These are phyloP conservation scores for Penicillium sp. DNA, from an alignment of 2,329 filamentous ascomycete genomes.

Conservation along the genomic window DNA sequence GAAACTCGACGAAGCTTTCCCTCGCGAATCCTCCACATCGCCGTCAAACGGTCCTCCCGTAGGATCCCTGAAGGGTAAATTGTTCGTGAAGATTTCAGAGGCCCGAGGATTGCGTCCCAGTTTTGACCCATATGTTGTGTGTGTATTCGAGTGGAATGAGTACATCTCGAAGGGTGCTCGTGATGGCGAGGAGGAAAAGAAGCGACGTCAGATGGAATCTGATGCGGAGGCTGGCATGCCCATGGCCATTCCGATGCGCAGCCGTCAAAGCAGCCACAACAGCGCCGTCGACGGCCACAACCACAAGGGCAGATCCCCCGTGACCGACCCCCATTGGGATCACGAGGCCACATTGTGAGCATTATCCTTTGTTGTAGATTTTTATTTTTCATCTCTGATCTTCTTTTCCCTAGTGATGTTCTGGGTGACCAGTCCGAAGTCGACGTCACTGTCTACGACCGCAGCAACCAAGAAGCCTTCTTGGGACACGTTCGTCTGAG, in stretches of 20 bases:
- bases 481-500: conserved; percentile 86
- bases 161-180: conserved; percentile 88
- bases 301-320: conserved; percentile 61
- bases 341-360: conserved; percentile 92
- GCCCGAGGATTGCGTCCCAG: conserved; percentile 80
- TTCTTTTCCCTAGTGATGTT: conserved; percentile 70
- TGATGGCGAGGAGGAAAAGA: conserved; percentile 63
- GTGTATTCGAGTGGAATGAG: conserved; percentile 95
- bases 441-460: conserved; percentile 92
- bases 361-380: not conserved
- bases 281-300: conserved; percentile 72
- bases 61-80: conserved; percentile 78
- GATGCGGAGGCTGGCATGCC: conserved; percentile 73
- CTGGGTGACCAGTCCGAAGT: conserved; percentile 88
- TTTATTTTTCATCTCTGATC: not conserved
- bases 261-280: conserved; percentile 94
- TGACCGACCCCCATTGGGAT: conserved; percentile 92
- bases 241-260: conserved; percentile 96
- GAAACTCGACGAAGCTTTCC: conserved; percentile 43
- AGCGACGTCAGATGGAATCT: conserved; percentile 61
- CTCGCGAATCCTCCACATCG: conserved; percentile 30
- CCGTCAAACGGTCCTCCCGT: conserved; percentile 61
- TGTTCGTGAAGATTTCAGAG: conserved; percentile 86
- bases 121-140: conserved; percentile 91
- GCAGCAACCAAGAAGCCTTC: conserved; percentile 82